Base-by-base conservation (phyloP, 2,329 filamentous ascomycete genomes). In the Malbranchea cinnamomea region DNA sequence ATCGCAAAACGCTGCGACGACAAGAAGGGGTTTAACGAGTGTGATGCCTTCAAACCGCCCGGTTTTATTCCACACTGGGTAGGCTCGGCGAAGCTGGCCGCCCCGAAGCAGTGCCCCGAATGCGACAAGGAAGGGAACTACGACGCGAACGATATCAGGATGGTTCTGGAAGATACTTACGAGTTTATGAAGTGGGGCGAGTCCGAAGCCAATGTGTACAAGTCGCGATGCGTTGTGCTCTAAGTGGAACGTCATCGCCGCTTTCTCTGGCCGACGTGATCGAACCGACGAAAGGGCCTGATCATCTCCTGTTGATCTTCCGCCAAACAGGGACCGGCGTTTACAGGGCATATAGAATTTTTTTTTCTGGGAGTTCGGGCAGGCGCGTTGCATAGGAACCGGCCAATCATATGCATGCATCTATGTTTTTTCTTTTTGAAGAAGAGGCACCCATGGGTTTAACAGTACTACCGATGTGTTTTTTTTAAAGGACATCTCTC, bases 1-100 rank as follows among this genome's bases (percentile, higher is more conserved):
- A 57, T 68, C 39, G 48, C 47, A 14, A 44, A 52, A 8, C 54
- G 59, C 6, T 68, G 65, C 43, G 46, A 43, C 4, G 37, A 43
- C 20, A 39, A 36, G 33, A 32, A 33, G 27, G 46, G 39, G 19
- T 53, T 54, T 36, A 32, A 33, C 35, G 44, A 41, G 30, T 49
- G 47, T 32, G 33, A 43, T 9, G 35, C 33, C 5, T 39, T 47
- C 23, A 34, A 33, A 21, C 15, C 23, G 17, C 20, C 31, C 18
- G 24, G 28, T 21, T 22, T 41, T 23, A 23, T 36, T 9, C 30
- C 37, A 23, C 30, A 37, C 35, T 23, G 29, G 25, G 24, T 34
- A 25, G 20, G 36, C 33, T 26, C 36, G 15, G 26, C 39, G 12
- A 33, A 28, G 30, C 17, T 32, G 6, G 47, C 47, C 5, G 36